Base-by-base conservation (phyloP, 495 filamentous ascomycete species). In the Penicillium malachiteum region DNA sequence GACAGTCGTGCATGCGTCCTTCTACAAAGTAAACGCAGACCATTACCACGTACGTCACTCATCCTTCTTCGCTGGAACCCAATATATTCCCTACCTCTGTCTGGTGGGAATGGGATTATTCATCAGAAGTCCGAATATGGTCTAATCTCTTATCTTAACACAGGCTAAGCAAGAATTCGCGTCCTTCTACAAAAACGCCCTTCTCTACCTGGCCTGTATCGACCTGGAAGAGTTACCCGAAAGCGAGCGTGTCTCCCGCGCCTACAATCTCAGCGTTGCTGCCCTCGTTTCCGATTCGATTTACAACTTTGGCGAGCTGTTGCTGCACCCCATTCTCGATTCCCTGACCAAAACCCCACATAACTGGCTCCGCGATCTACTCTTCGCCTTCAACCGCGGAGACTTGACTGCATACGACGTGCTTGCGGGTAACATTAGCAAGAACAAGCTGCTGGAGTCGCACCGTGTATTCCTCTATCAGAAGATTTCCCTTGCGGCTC, bases 271-370 rank as follows among this genome's bases (percentile, higher is more conserved):
- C 55, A 84, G 85, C 64, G 86, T 99, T 44, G 92, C 95, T 16
- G 94, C 94, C 11, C 81, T 99, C 9, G 87, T 96, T 34, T 96
- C 91, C 48, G 90, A 92, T 68, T 85, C 83, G 57, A 97, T 97
- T 76, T 97, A 97, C 82, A 99, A 97, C 81, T 99, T 99, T 58
- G 94, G 94, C 72, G 94, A 99, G 79, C 90, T 99, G 5, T 86
- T 99, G 17, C 84, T 97, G 55, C 94, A 99, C 75, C 95, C 94
- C 6, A 95, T 99, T 65, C 86, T 97, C 52, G 87, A 96, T 66
- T 85, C 89, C 7, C 81, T 99, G 50, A 79, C 74, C 42, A 75
- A 83, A 48, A 82, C 84, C 34, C 70, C 77, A 42, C 81, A 88
- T 67, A 73, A 77, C 60, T 99, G 94, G 94, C 84, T 99, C 30